Evolutionary conservation across 257 asterid species (phyloP), one percentile per base, ranked within the genome.

Genomic region (Ilex asprella): DNA sequence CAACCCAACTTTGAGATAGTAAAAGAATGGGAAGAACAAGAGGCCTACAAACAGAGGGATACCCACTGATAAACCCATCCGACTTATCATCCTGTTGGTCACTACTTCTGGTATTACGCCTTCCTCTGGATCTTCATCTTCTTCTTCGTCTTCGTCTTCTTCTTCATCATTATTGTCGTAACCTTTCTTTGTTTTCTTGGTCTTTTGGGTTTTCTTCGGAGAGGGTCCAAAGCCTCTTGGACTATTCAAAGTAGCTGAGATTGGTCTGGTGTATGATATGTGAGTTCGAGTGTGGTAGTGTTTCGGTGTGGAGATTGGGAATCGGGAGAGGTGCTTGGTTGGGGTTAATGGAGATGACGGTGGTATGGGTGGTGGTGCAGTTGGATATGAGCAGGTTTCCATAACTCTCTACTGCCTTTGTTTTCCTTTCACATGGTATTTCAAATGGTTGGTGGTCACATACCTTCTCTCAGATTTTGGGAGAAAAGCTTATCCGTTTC

Each of bases 91-190:
- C 71, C 99, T 79, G 70, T 89, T 93, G 16, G 99, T 93, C 51
- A 93, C 95, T 64, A 89, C 82, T 76, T 89, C 97, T 54, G 99
- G 99, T 50, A 93, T 89, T 21, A 93, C 94, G 5, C 76, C 91
- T 43, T 75, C 77, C 52, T 68, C 94, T 63, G 69, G 29, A 0
- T 80, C 81, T 5, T 76, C 83, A 0, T 60, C 82, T 0, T 72
- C 82, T 1, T 78, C 85, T 0, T 81, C 84, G 0, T 77, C 91
- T 0, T 80, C 95, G 0, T 83, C 89, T 0, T 80, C 88, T 0
- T 81, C 74, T 0, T 75, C 75, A 0, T 75, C 86, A 2, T 74
- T 76, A n/a, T 74, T 72, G 12, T 80, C 80, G 30, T 72, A 29
- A 14, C 70, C 64, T 64, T 81, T 79, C 61, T 58, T 81, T 2